Base-by-base conservation (phyloP, 176 grass and related monocot species). In the Oryza punctata region DNA sequence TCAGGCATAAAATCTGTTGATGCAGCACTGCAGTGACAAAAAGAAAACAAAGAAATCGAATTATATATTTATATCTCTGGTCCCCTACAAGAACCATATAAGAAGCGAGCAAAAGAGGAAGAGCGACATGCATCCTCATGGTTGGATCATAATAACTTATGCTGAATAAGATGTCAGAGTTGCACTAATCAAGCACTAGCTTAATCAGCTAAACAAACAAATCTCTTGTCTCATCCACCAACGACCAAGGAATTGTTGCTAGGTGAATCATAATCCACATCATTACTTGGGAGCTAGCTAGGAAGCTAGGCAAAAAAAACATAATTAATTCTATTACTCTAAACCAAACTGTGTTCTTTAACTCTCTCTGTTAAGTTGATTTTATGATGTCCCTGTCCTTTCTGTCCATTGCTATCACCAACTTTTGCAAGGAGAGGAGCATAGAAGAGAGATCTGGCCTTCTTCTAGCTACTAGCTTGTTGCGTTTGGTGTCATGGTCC, bases 181-280 rank as follows among this genome's bases (percentile, higher is more conserved):
- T 73, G 23, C 30, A 33, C 21, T 65, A 40, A 59, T 57, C 1
- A 57, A 57, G 52, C 19, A 57, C 19, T 57, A 57, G 52, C 18
- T 57, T n/a, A 41, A 41, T 41, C 11, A 54, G 50, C 50, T n/a
- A 50, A 15, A 5, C 21, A 57, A 57, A 8, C 52, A 57, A 57
- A 57, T 57, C 52, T 57, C 4, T 21, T 57, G 19, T 57, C 76
- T 86, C 47, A 71, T 28, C 57, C 59, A 79, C 69, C 50, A 70
- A 44, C 5, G 65, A 28, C 26, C 73, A 16, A 18, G 23, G 33
- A 18, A 12, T 21, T 80, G 60, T 9, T 86, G 77, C 70, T 12
- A 33, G 78, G 32, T 87, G 78, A 87, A 81, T 87, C 85, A 75
- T 70, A 69, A 43, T 32, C 70, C 77, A 81, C 69, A 19, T 46